Evolutionary conservation across 1,284 basidiomycete species (phyloP).

Genomic region (Microbotryum violaceum): DNA sequence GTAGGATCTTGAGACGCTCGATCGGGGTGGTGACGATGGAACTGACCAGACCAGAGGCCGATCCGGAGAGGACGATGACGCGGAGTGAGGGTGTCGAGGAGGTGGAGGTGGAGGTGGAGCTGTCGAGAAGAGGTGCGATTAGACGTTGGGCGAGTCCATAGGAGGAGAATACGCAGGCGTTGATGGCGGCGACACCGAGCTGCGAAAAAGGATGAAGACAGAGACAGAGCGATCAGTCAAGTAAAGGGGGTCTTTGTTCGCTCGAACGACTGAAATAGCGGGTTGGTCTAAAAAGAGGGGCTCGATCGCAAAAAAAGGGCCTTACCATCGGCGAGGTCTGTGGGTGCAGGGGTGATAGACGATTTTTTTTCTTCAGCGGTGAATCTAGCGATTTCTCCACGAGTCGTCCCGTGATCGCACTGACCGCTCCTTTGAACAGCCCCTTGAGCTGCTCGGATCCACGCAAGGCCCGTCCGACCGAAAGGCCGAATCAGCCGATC

Average conservation of each 20-base stretch:
- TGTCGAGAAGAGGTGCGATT: constrained; percentile 37
- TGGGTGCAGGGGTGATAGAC: too few relatives aligned
- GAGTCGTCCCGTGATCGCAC: neutral
- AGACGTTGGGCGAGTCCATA: constrained; percentile 66
- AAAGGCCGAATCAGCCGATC: neutral
- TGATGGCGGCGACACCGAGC: constrained; percentile 62
- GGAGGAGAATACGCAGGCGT: constrained; percentile 64
- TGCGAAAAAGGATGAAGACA: constrained; percentile 35
- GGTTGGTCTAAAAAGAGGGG: neutral
- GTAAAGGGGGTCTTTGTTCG: neutral
- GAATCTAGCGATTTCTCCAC: too few relatives aligned
- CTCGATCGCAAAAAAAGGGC: too few relatives aligned
- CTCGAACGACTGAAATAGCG: neutral
- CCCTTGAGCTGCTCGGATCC: constrained; percentile 49
- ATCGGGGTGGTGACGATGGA: constrained; percentile 73
- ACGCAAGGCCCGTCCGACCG: neutral
- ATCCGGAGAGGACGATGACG: constrained; percentile 67
- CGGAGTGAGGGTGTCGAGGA: constrained; percentile 49
- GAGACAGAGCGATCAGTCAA: too few relatives aligned
- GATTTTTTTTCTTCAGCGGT: too few relatives aligned
- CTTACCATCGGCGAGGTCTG: too few relatives aligned
- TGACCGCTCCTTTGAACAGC: constrained; percentile 58
- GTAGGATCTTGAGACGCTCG: constrained; percentile 78
- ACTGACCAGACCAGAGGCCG: constrained; percentile 64
- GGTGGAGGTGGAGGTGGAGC: constrained; percentile 13